These are phyloP conservation scores for Ceratobasidium sp. DNA, from an alignment of 1,284 basidiomycete species.

Conservation along the genomic window DNA sequence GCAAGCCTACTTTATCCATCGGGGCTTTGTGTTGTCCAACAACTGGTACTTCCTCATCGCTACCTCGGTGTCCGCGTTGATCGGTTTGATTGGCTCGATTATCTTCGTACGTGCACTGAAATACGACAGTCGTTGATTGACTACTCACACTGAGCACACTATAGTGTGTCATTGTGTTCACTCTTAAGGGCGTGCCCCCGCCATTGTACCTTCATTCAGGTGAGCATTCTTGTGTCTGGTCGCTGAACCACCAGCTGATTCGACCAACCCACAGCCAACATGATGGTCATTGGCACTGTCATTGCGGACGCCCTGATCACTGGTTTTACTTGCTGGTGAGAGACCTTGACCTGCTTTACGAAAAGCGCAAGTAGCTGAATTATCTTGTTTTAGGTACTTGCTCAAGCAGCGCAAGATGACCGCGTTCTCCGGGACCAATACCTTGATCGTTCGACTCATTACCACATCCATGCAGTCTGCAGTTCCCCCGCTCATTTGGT, in stretches of 20 bases:
- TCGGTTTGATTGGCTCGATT: slow-evolving; percentile 17
- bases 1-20: slow-evolving; percentile 25
- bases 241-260: too few species aligned
- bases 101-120: slow-evolving; percentile 4
- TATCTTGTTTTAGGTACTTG: slow-evolving; percentile 10
- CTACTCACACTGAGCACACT: not conserved
- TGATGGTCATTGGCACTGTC: slow-evolving; percentile 30
- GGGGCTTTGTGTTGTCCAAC: slow-evolving; percentile 12
- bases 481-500: slow-evolving; percentile 31
- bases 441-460: slow-evolving; percentile 18
- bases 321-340: slow-evolving; percentile 31
- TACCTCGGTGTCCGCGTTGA: slow-evolving; percentile 7
- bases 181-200: not conserved
- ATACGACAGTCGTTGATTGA: not conserved
- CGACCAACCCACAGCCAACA: not conserved
- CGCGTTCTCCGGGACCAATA: slow-evolving; percentile 11
- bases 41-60: slow-evolving; percentile 32
- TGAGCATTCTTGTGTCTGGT: not conserved
- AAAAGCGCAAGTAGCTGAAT: not conserved
- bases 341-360: not conserved
- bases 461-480: slow-evolving; percentile 31
- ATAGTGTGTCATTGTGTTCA: slow-evolving; percentile 7
- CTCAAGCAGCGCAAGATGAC: slow-evolving; percentile 11
- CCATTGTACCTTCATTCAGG: slow-evolving; percentile 15
- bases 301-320: slow-evolving; percentile 23